Evolutionary conservation across 108 stramenopile genomes (phyloP).

Genomic region (Nitzschia palea): DNA sequence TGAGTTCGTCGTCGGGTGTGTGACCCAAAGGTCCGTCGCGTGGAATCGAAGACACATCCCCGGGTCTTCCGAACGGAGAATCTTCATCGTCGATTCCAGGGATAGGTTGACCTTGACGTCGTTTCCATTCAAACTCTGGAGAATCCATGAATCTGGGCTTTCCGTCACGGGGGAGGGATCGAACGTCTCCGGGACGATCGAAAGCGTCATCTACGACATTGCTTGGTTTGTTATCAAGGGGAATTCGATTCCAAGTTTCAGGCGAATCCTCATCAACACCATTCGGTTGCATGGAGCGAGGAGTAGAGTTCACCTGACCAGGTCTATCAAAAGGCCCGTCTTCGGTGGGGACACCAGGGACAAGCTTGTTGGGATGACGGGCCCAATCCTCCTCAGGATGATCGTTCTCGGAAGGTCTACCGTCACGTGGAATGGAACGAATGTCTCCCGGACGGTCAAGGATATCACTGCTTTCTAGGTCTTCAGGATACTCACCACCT

Average conservation of each 20-base stretch:
- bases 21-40: slow-evolving; percentile 5
- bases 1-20: not conserved
- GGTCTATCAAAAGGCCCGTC: slow-evolving; percentile 5
- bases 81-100: slow-evolving; percentile 15
- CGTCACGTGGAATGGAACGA: slow-evolving; percentile 17
- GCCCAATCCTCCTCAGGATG: not conserved
- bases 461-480: not conserved
- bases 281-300: not conserved
- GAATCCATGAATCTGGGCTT: slow-evolving; percentile 1
- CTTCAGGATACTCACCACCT: not conserved
- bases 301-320: slow-evolving; percentile 12
- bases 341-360: slow-evolving; percentile 18
- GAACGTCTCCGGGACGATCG: not conserved
- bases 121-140: slow-evolving; percentile 5
- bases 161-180: slow-evolving; percentile 18
- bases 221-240: not conserved
- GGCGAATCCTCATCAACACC: not conserved
- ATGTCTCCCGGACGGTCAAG: not conserved
- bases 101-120: not conserved
- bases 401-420: not conserved
- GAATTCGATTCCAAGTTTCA: slow-evolving; percentile 2
- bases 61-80: slow-evolving; percentile 25
- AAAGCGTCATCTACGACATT: not conserved
- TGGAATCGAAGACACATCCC: slow-evolving; percentile 28
- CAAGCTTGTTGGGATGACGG: not conserved